Percentiles rank a stretch among this genome's conserved stretches.
Conservation (phyloP, 345 rosid genomes). For the Moricandia arvensis region DNA sequence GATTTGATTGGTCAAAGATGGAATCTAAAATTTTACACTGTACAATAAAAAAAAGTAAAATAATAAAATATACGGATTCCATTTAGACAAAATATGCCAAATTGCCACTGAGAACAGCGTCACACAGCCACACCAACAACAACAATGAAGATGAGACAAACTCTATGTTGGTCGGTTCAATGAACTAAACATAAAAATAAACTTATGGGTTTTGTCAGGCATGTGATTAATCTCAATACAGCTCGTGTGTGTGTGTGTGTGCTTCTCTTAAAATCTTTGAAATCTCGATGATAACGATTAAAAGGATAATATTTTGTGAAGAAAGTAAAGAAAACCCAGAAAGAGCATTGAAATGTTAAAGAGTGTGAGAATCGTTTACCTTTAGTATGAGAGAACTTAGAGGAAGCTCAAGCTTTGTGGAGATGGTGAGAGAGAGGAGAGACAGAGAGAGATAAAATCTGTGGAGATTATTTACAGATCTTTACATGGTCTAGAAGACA, state of each 20-base stretch:
- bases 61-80: background rate
- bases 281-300: no score
- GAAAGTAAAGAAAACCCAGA: background rate
- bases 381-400: background rate
- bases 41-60: background rate
- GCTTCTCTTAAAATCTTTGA: no score
- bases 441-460: constrained; percentile 5
- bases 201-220: no score
- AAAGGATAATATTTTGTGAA: no score
- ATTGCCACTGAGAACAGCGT: constrained; percentile 18
- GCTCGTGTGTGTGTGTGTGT: no score
- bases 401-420: background rate
- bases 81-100: constrained; percentile 23
- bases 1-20: constrained; percentile 19
- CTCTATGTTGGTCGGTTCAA: constrained; percentile 4
- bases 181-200: no score
- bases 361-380: constrained; percentile 28
- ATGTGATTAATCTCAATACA: no score
- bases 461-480: no score
- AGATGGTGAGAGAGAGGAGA: constrained; percentile 3
- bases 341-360: background rate
- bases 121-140: constrained; percentile 7
- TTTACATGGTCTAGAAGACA: constrained; percentile 20
- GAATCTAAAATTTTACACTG: constrained; percentile 21
- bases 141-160: constrained; percentile 19